A percentile compares a stretch with the other conserved stretches of the same genome.
Evolutionary conservation across 2,329 filamentous ascomycete species (phyloP).

Genomic region (Cordyceps cateniannulata): DNA sequence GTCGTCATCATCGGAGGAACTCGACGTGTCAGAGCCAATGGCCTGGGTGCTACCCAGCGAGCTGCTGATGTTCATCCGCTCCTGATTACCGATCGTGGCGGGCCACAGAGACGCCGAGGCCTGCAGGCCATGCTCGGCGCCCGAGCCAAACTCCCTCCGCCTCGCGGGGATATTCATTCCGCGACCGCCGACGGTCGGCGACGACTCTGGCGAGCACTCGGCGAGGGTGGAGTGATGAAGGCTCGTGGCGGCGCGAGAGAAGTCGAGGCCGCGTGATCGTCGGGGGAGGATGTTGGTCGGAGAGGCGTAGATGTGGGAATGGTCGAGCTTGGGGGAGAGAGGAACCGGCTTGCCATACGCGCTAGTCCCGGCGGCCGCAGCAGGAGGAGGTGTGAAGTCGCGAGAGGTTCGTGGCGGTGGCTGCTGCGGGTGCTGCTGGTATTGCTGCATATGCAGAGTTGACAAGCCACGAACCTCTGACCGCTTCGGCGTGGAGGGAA

Average conservation of each 20-base stretch:
- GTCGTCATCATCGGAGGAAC: conserved; percentile 63
- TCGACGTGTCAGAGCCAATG: conserved; percentile 71
- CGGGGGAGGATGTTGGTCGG: conserved; percentile 83
- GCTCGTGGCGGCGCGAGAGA: conserved; percentile 86
- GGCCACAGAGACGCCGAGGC: conserved; percentile 63
- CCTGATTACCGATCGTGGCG: conserved; percentile 61
- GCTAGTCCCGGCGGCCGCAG: conserved; percentile 22
- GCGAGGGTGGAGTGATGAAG: conserved; percentile 93
- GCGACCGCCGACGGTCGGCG: conserved; percentile 64
- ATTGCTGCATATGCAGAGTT: conserved; percentile 27
- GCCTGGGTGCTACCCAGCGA: conserved; percentile 69
- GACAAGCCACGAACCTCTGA: conserved; percentile 57
- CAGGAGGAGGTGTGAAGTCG: conserved; percentile 30
- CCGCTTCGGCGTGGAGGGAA: conserved; percentile 67
- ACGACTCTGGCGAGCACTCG: conserved; percentile 84
- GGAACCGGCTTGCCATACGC: conserved; percentile 52
- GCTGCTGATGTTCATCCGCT: conserved; percentile 68
- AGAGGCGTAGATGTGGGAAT: conserved; percentile 77
- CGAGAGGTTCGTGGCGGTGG: conserved; percentile 16
- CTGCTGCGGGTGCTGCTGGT: neutral
- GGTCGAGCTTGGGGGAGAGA: conserved; percentile 79
- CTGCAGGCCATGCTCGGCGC: conserved; percentile 48
- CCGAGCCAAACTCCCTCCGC: conserved; percentile 39
- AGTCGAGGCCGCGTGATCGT: conserved; percentile 84
- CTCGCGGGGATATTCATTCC: conserved; percentile 57